Evolutionary conservation across 2,329 filamentous ascomycete genomes (phyloP).

Genomic region (Hypoxylon sp.): DNA sequence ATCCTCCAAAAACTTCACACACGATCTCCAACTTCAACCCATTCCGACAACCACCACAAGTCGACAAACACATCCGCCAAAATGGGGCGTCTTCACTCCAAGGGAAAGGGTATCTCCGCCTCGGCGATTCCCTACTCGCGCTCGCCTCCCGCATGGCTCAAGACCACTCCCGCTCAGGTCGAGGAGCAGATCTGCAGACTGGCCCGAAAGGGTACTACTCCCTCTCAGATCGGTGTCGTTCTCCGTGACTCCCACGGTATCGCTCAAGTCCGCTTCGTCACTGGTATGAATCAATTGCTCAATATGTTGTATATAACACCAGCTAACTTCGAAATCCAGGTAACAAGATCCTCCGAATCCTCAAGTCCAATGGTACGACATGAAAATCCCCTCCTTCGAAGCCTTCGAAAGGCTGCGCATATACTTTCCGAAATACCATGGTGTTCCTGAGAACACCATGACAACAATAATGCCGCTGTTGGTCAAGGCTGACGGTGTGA

Average conservation of each 20-base stretch:
- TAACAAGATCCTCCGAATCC: slow-evolving; percentile 99
- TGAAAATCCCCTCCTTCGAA: slow-evolving; percentile 51
- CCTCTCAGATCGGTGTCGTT: slow-evolving; percentile 98
- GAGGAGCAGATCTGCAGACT: slow-evolving; percentile 99
- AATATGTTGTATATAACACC: neutral
- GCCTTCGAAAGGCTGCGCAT: slow-evolving; percentile 37
- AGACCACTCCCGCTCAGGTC: slow-evolving; percentile 98
- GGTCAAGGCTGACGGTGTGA: slow-evolving; percentile 96
- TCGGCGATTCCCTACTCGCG: slow-evolving; percentile 98
- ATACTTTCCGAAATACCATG: slow-evolving; percentile 39
- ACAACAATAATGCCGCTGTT: slow-evolving; percentile 79
- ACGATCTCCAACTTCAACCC: slow-evolving; percentile 40
- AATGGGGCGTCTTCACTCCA: slow-evolving; percentile 99
- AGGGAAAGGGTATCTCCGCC: slow-evolving; percentile 98
- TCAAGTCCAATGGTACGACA: slow-evolving; percentile 95
- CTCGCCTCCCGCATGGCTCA: slow-evolving; percentile 93
- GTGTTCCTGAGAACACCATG: slow-evolving; percentile 25
- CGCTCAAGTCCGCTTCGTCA: slow-evolving; percentile 97
- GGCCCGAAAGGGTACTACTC: slow-evolving; percentile 98
- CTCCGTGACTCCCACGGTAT: slow-evolving; percentile 98
- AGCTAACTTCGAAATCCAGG: slow-evolving; percentile 66
- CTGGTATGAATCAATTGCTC: slow-evolving; percentile 74
- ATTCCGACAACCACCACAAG: slow-evolving; percentile 46
- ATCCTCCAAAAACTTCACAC: slow-evolving; percentile 41
- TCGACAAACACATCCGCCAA: slow-evolving; percentile 64